phyloP scores from a whole-genome alignment of 2,329 filamentous ascomycete genomes.

The Talaromyces funiculosus region DNA sequence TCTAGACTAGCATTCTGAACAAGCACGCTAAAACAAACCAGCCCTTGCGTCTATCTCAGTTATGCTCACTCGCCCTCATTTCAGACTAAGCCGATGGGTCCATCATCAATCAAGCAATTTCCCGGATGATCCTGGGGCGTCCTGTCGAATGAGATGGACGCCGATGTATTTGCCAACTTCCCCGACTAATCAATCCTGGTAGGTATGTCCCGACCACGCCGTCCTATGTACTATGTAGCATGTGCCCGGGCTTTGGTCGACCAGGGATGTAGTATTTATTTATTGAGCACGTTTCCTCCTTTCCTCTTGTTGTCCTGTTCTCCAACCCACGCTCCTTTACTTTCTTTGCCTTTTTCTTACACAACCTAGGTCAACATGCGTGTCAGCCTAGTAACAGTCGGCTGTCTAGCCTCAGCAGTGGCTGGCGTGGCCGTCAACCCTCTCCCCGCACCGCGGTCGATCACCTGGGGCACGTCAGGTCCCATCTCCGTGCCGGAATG shows the following conservation, averaged over 20 bases:
- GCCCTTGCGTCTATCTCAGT: neutral
- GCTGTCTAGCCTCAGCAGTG: constrained; percentile 32
- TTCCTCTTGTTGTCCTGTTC: neutral
- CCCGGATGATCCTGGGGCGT: neutral
- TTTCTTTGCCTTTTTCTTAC: neutral
- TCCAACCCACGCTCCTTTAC: neutral
- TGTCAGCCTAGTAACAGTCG: constrained; percentile 16
- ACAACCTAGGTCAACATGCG: constrained; percentile 4
- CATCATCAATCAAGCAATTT: neutral
- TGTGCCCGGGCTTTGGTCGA: neutral
- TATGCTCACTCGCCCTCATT: neutral
- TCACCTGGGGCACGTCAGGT: constrained; percentile 50
- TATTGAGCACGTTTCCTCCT: neutral
- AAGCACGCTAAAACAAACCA: neutral
- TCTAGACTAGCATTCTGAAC: neutral
- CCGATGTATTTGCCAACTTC: neutral
- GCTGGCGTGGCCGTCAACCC: constrained; percentile 49
- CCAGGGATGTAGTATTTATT: constrained; percentile 7
- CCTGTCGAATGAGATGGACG: neutral
- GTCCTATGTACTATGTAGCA: neutral
- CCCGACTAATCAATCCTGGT: neutral
- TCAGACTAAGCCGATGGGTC: too few relatives aligned
- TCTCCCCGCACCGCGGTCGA: constrained; percentile 49
- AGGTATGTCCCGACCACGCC: neutral
- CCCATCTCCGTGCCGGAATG: constrained; percentile 38